Evolutionary conservation across 1,284 basidiomycete species (phyloP), one percentile per base, ranked within the genome.

Genomic region (Hypsizygus ulmarius): DNA sequence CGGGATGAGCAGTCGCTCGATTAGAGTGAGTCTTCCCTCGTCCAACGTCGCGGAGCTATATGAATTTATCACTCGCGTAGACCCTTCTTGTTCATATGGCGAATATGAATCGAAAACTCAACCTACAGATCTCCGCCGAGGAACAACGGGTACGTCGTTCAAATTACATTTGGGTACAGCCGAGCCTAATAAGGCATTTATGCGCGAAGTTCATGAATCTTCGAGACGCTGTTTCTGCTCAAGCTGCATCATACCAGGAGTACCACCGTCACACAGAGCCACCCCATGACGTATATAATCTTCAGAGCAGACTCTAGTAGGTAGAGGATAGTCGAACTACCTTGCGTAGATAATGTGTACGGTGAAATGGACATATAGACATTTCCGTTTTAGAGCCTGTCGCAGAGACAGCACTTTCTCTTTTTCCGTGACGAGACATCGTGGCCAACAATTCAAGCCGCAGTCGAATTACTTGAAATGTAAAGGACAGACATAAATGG

Each of bases 1-100:
- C 1, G 84, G 82, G 0, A 64, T 87, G 18, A 77, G 67, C 51
- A 84, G 75, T 51, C 74, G 77, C 18, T 86, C 84, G 0, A 71
- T 73, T 35, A 61, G 64, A 53, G 65, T 68, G 45, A 55, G 63
- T 45, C 69, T 73, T 16, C n/a, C 30, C 36, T 12, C n/a, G 18
- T 33, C 18, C 18, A 15, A 36, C 43, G n/a, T 43, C 28, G 19
- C 16, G 21, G 19, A 18, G 35, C 25, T 43, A 38, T 30, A n/a
- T 18, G 30, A 34, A 28, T 32, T 27, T 32, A 33, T 50, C 50
- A 30, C 52, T 47, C 37, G 2, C 10, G 2, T 38, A 74, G 72
- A 73, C 70, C 2, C 68, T 86, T 43, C 71, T 87, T 9, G 78
- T 86, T 0, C 81, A 86, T 55, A 84, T 83, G 77, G 76, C 84